Base-by-base conservation (phyloP, 805 yeast species). In the Saccharomycopsis capsularis region DNA sequence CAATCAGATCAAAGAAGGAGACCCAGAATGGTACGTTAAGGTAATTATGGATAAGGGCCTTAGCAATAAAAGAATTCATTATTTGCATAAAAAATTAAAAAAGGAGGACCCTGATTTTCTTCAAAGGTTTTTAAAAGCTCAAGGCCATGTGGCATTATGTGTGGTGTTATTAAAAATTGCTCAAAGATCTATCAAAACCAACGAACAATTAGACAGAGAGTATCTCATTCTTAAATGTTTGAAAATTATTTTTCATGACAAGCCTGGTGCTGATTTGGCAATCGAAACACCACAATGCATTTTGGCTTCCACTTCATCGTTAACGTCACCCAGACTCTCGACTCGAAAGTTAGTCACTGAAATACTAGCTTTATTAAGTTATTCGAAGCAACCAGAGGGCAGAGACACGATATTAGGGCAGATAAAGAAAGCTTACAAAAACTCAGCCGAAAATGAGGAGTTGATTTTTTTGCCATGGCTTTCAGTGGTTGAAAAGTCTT, bases 281-380 rank as follows among this genome's bases (percentile, higher is more conserved):
- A 56, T 59, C 5, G 63, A 63, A 29, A 53, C 59, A 21, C 52
- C 57, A 15, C 42, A 48, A 1, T 40, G 60, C 4, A 47, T 62
- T 1, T 41, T 48, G 2, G 73, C 75, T 16, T 66, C 78, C 2
- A 62, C 76, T 0, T 73, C 76, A 0, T 68, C 76, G 2, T 59
- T 80, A n/a, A 56, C 70, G 9, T 73, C 83, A 3, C 73, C 78
- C 1, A 65, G 80, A 45, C 59, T 78, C 4, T 59, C 69, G 11
- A 79, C 84, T 3, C 68, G 81, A 54, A 76, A 69, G 47, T 62
- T 77, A 5, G 75, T 76, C 0, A 75, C 82, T 0, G 83, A 80
- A 39, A 63, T 81, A 24, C 60, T 81, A 23, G 62, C 70, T 1
- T 40, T 55, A 41, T 36, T 61, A 47, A 49, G 60, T 27, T 56